phyloP scores from a whole-genome alignment of 1,284 basidiomycete genomes.

The Ustilago lituana region DNA sequence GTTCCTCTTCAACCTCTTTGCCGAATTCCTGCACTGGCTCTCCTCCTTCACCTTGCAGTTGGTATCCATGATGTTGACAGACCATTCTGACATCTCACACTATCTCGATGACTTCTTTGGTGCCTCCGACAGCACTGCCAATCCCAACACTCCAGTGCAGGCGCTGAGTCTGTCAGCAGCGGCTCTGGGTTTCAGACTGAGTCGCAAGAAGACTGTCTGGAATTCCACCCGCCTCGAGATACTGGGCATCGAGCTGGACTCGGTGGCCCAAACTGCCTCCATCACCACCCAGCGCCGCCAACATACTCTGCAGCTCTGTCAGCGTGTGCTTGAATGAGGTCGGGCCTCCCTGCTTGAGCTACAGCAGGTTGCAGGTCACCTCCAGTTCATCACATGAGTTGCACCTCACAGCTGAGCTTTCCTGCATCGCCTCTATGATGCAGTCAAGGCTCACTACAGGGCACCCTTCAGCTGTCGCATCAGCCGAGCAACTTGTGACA shows the following conservation, averaged over 20 bases:
- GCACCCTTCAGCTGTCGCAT: neutral
- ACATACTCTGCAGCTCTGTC: neutral
- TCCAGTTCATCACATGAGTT: neutral
- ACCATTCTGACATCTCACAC: neutral
- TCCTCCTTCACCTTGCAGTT: neutral
- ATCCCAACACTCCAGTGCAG: neutral
- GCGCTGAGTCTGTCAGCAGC: neutral
- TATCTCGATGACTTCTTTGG: conserved; percentile 1
- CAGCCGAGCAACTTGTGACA: neutral
- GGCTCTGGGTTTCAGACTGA: neutral
- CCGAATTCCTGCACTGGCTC: neutral
- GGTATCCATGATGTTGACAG: neutral
- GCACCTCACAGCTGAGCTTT: neutral
- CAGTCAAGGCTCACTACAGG: neutral
- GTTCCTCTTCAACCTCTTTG: neutral
- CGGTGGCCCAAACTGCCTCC: neutral
- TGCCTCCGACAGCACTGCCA: neutral
- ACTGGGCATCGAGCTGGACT: neutral
- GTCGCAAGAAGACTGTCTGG: neutral
- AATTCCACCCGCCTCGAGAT: neutral
- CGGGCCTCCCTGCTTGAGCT: neutral
- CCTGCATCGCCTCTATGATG: neutral
- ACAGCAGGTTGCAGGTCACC: neutral
- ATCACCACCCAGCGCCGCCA: neutral
- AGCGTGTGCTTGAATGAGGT: too few species aligned